Percentiles rank a stretch among this genome's conserved stretches.
phyloP scores from a whole-genome alignment of 805 yeast genomes.

The Yamadazyma laniorum region DNA sequence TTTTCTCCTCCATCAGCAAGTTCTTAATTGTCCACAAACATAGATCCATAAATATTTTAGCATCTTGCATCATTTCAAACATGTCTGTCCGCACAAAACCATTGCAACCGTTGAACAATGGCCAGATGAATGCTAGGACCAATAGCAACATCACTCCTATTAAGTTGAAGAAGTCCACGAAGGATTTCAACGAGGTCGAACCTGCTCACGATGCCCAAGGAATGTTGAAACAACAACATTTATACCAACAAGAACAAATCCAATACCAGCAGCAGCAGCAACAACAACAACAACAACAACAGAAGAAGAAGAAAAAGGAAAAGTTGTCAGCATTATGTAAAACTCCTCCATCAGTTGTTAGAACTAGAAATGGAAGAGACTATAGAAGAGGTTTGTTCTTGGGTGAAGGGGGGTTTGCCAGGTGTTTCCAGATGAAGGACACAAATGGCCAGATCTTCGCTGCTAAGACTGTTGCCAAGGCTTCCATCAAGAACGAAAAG shows the following conservation, averaged over 20 bases:
- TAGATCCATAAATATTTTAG: not conserved
- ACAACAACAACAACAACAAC: slow-evolving; percentile 22
- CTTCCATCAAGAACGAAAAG: slow-evolving; percentile 86
- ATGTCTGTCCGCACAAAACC: slow-evolving; percentile 45
- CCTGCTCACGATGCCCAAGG: slow-evolving; percentile 2
- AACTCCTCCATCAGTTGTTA: slow-evolving; percentile 93
- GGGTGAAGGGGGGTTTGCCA: slow-evolving; percentile 99
- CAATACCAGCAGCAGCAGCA: slow-evolving; percentile 11
- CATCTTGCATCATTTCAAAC: not conserved
- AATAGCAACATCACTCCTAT: slow-evolving; percentile 30
- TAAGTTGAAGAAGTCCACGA: slow-evolving; percentile 17
- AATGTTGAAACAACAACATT: slow-evolving; percentile 14
- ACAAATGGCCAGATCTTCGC: slow-evolving; percentile 85
- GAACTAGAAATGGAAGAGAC: slow-evolving; percentile 82
- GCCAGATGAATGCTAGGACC: slow-evolving; percentile 49
- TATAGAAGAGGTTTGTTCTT: slow-evolving; percentile 86
- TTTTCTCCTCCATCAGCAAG: not conserved
- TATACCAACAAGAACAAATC: slow-evolving; percentile 10
- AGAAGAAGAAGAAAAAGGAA: slow-evolving; percentile 72
- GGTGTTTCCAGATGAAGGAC: slow-evolving; percentile 96
- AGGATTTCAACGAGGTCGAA: slow-evolving; percentile 12
- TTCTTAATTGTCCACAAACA: not conserved
- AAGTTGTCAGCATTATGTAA: slow-evolving; percentile 88
- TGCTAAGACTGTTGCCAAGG: slow-evolving; percentile 97
- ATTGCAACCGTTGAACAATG: slow-evolving; percentile 53